A percentile compares a stretch with the other conserved stretches of the same genome.
Evolutionary conservation across 2,329 filamentous ascomycete genomes (phyloP).

Genomic region (Colletotrichum falcatum): DNA sequence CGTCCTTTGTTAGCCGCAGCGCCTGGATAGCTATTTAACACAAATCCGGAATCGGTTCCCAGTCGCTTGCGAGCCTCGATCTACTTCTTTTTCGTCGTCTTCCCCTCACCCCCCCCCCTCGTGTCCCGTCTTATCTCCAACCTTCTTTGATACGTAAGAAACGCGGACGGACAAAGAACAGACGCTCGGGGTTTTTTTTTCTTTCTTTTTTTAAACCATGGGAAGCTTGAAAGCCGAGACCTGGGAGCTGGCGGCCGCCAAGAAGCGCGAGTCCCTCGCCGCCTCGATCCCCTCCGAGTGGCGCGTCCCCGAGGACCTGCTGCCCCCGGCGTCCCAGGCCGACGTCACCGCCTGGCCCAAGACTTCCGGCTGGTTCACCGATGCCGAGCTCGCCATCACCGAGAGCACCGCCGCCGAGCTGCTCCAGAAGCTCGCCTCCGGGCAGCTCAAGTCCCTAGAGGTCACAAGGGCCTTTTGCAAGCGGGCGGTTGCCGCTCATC

Average conservation of each 20-base stretch:
- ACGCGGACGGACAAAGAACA: background rate
- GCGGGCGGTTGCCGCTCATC: constrained; percentile 54
- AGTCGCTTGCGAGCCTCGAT: background rate
- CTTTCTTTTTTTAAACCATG: too few relatives aligned
- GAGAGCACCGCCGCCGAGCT: constrained; percentile 49
- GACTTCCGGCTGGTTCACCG: constrained; percentile 69
- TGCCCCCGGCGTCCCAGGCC: constrained; percentile 65
- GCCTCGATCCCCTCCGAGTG: constrained; percentile 69
- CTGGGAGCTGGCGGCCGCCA: constrained; percentile 58
- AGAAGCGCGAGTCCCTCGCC: constrained; percentile 56
- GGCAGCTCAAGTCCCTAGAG: constrained; percentile 55
- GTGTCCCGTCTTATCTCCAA: background rate
- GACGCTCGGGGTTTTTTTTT: too few relatives aligned
- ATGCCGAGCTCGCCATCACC: constrained; percentile 55
- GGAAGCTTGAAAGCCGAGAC: constrained; percentile 34
- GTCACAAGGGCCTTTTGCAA: constrained; percentile 68
- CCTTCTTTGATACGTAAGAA: background rate
- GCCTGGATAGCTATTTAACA: constrained; percentile 39
- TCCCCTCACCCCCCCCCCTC: background rate
- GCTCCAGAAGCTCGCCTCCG: constrained; percentile 51
- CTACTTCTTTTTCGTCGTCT: background rate
- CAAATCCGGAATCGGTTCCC: background rate
- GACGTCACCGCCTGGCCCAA: constrained; percentile 69
- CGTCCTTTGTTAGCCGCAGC: constrained; percentile 5
- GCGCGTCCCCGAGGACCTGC: constrained; percentile 63